Base-by-base conservation (phyloP, 78 protist genomes). In the Mantamonas sphyraenae region DNA sequence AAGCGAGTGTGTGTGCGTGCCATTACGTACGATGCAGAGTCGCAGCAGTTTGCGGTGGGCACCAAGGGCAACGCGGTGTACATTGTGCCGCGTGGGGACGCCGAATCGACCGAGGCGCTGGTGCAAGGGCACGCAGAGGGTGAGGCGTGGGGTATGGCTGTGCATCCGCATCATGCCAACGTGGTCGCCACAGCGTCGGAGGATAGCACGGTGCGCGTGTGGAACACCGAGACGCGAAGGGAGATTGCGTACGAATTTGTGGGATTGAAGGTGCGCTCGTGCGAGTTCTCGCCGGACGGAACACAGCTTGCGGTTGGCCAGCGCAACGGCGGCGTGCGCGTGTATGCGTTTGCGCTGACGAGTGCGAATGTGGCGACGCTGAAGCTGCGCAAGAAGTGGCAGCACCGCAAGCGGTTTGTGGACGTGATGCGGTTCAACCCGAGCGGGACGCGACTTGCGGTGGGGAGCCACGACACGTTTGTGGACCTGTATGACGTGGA, bases 111-210 rank as follows among this genome's bases (percentile, higher is more conserved):
- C 1, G 28, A 9, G 39, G 39, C 45, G 71, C 28, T 65, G 42
- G 24, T 47, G 55, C 31, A 42, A 26, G 74, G 70, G 34, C 68
- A 61, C 35, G 10, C 2, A 1, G 64, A 8, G 7, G 82, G 82
- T 16, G 79, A 80, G 73, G 50, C 62, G 30, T 63, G 73, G 74
- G 79, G 77, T 19, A 42, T 80, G 28, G 71, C 77, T n/a, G n/a
- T n/a, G n/a, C n/a, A n/a, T n/a, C n/a, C n/a, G n/a, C n/a, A n/a
- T n/a, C n/a, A n/a, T n/a, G n/a, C n/a, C n/a, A n/a, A n/a, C n/a
- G n/a, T 57, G 31, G 7, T 31, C 10, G 62, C 62, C 39, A 57
- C 62, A 22, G 37, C 37, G 39, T 19, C 31, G 31, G 62, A 57
- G 39, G 62, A 57, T 12, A 3, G 31, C 39, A n/a, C 31, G 22